Evolutionary conservation across 768 basidiomycete genomes (phyloP).

Genomic region (Mycena belliarum): DNA sequence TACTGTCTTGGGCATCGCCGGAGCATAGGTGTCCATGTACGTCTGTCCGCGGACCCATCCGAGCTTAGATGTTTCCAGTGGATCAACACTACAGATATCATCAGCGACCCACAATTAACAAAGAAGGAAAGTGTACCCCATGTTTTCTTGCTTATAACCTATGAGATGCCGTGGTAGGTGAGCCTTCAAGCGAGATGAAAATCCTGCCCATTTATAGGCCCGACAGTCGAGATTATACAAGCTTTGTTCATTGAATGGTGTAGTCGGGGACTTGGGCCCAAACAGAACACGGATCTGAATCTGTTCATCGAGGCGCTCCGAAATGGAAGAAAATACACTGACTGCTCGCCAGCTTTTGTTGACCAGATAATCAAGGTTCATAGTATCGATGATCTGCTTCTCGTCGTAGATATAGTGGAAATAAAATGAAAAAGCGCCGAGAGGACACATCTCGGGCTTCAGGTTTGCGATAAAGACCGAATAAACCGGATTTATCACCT

Average conservation of each 20-base stretch:
- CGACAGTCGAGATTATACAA: not conserved
- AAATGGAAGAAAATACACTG: too few species aligned
- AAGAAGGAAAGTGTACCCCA: not conserved
- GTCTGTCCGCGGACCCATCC: not conserved
- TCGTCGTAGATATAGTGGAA: not conserved
- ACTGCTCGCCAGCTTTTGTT: not conserved
- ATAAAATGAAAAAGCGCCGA: constrained; percentile 3
- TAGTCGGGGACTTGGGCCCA: not conserved
- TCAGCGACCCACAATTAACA: not conserved
- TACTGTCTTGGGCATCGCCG: not conserved
- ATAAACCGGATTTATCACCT: constrained; percentile 5
- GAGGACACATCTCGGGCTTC: constrained; percentile 4
- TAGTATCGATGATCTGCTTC: not conserved
- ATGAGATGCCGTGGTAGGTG: not conserved
- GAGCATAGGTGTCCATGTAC: not conserved
- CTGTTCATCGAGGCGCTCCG: not conserved
- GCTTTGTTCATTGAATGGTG: not conserved
- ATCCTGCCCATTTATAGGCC: not conserved
- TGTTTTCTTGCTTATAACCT: not conserved
- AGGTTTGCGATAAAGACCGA: constrained; percentile 1
- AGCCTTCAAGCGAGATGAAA: not conserved
- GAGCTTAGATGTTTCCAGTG: not conserved
- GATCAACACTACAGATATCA: not conserved
- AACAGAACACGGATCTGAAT: not conserved
- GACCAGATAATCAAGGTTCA: not conserved